Percentiles rank a stretch among this genome's conserved stretches.
Evolutionary conservation across 2,329 filamentous ascomycete species (phyloP).

Genomic region (Metarhizium rileyi): DNA sequence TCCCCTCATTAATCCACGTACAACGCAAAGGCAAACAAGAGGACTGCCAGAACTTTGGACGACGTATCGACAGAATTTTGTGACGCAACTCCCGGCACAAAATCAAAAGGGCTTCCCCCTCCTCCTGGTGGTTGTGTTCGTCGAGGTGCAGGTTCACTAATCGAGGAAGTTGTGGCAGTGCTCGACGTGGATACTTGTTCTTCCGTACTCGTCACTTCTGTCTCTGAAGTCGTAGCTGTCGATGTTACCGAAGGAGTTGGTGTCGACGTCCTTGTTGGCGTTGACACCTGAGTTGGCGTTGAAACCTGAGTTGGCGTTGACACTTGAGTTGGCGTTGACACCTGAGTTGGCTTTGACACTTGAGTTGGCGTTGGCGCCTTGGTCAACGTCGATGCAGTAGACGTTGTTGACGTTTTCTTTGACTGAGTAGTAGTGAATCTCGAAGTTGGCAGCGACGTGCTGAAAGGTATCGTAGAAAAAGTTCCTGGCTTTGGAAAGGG

Average conservation of each 20-base stretch:
- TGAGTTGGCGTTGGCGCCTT: neutral
- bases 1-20: neutral
- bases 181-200: neutral
- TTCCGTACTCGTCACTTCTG: neutral
- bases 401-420: neutral
- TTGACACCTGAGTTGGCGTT: neutral
- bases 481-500: neutral
- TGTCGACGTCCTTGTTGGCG: neutral
- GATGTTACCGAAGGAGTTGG: neutral
- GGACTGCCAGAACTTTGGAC: neutral
- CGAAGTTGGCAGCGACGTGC: neutral
- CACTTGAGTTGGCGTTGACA: conserved; percentile 1
- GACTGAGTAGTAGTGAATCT: neutral
- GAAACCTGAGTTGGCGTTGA: neutral
- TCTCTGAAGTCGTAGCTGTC: neutral
- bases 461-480: neutral
- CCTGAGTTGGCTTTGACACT: neutral
- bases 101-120: conserved; percentile 15
- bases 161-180: conserved; percentile 2
- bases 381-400: neutral
- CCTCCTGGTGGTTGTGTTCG: conserved; percentile 10
- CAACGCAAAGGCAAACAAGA: neutral
- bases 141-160: conserved; percentile 1
- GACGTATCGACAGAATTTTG: neutral
- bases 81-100: neutral